phyloP scores from a whole-genome alignment of 139 green algal species.

The Ettlia oleoabundans region DNA sequence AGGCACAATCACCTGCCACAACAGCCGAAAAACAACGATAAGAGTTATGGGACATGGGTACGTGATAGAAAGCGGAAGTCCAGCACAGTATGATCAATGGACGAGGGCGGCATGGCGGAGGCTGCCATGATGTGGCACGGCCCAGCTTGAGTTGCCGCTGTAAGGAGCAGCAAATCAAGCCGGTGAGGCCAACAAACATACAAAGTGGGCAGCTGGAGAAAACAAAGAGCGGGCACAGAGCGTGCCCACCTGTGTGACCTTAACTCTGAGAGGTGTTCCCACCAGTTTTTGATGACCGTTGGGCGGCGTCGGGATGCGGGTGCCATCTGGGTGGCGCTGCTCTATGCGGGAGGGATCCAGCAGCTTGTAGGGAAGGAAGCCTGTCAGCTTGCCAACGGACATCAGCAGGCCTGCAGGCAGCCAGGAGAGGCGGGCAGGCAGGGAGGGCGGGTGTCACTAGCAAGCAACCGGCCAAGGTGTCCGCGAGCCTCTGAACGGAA shows the following conservation, averaged over 20 bases:
- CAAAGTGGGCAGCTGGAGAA: background rate
- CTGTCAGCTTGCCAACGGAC: slow-evolving; percentile 20
- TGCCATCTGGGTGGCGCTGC: background rate
- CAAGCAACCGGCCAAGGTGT: too few species aligned
- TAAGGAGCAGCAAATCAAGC: background rate
- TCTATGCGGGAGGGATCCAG: slow-evolving; percentile 44
- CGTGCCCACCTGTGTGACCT: slow-evolving; percentile 54
- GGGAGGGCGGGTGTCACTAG: too few species aligned
- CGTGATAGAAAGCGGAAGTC: too few species aligned
- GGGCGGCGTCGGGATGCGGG: background rate
- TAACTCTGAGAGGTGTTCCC: slow-evolving; percentile 42
- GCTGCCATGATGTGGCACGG: too few species aligned
- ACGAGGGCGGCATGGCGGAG: background rate
- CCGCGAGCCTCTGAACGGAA: too few species aligned
- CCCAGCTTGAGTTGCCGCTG: background rate
- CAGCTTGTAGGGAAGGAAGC: slow-evolving; percentile 58
- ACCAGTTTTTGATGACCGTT: slow-evolving; percentile 14
- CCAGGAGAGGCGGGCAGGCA: too few species aligned
- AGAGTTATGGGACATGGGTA: too few species aligned
- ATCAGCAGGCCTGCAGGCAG: slow-evolving; percentile 27
- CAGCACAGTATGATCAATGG: too few species aligned
- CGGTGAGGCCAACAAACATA: background rate
- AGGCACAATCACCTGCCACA: slow-evolving; percentile 48
- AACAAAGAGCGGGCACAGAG: too few species aligned
- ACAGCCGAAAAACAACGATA: too few species aligned